phyloP scores from a whole-genome alignment of 2,329 filamentous ascomycete genomes.

The Aspergillus oerlinghausenensis region DNA sequence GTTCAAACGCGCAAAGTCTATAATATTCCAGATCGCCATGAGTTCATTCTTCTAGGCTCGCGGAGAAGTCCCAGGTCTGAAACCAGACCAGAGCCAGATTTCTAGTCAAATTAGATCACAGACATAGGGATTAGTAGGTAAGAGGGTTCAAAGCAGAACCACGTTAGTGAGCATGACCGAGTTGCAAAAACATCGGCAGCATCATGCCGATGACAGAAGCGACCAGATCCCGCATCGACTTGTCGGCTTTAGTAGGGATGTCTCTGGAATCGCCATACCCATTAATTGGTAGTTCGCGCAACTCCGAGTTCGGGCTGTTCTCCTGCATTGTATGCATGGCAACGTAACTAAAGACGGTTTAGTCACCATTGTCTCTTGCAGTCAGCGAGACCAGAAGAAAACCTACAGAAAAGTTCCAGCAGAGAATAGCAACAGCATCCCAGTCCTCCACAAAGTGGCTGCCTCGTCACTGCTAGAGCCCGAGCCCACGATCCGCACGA shows the following conservation, averaged over 20 bases:
- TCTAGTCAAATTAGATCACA: neutral
- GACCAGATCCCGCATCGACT: slow-evolving; percentile 42
- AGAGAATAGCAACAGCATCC: slow-evolving; percentile 89
- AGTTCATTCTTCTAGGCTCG: neutral
- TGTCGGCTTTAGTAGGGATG: slow-evolving; percentile 28
- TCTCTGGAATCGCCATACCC: slow-evolving; percentile 41
- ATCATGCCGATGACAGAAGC: slow-evolving; percentile 47
- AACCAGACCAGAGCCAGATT: neutral
- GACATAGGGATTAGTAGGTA: neutral
- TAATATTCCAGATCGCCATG: neutral
- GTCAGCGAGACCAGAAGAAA: neutral
- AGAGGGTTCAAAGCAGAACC: slow-evolving; percentile 1
- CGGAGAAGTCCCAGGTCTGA: neutral
- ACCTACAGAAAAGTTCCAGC: slow-evolving; percentile 91
- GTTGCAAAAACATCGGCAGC: slow-evolving; percentile 43
- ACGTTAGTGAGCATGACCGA: slow-evolving; percentile 43
- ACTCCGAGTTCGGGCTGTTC: slow-evolving; percentile 31
- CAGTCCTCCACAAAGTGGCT: slow-evolving; percentile 78
- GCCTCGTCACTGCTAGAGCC: slow-evolving; percentile 50
- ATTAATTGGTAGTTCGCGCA: slow-evolving; percentile 34
- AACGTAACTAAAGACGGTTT: slow-evolving; percentile 63
- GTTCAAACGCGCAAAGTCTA: slow-evolving; percentile 16
- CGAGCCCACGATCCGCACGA: slow-evolving; percentile 66
- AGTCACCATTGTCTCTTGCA: slow-evolving; percentile 8
- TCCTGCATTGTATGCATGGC: slow-evolving; percentile 99